Evolutionary conservation across 129 eudicot species (phyloP).

Genomic region (Heracleum sosnowskyi): DNA sequence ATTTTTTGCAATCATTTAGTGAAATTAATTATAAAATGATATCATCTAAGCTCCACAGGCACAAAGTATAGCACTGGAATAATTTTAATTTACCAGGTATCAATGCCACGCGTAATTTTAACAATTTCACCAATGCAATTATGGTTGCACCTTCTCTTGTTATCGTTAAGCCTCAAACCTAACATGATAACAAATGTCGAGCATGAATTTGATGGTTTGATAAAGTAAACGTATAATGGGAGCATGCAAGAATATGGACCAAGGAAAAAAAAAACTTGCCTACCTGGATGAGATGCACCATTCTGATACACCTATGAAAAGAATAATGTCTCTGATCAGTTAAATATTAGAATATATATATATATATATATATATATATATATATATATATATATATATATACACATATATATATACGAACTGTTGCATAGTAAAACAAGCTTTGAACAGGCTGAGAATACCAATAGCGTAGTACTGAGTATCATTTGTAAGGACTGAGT

Average conservation of each 20-base stretch:
- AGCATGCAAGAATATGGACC: not conserved
- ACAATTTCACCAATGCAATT: slow-evolving; percentile 61
- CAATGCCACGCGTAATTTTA: slow-evolving; percentile 24
- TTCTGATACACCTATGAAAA: slow-evolving; percentile 47
- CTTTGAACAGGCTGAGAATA: not conserved
- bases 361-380: too few relatives aligned
- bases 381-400: too few relatives aligned
- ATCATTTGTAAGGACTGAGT: too few relatives aligned
- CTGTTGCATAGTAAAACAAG: not conserved
- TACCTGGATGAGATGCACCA: slow-evolving; percentile 54
- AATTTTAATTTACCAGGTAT: slow-evolving; percentile 27
- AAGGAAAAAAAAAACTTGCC: not conserved
- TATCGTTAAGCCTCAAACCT: slow-evolving; percentile 30
- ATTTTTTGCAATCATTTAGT: not conserved
- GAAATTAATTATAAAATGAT: not conserved
- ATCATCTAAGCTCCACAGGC: not conserved
- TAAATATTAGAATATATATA: not conserved
- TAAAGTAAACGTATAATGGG: not conserved
- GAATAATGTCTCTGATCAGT: slow-evolving; percentile 29
- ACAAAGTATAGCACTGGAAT: not conserved
- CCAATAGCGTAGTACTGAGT: not conserved
- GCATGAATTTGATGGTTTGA: slow-evolving; percentile 6
- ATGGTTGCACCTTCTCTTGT: slow-evolving; percentile 25
- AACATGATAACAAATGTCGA: slow-evolving; percentile 11
- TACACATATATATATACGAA: too few relatives aligned